Conservation (phyloP, 1,284 basidiomycete species). For the Coniferiporia sulphurascens region DNA sequence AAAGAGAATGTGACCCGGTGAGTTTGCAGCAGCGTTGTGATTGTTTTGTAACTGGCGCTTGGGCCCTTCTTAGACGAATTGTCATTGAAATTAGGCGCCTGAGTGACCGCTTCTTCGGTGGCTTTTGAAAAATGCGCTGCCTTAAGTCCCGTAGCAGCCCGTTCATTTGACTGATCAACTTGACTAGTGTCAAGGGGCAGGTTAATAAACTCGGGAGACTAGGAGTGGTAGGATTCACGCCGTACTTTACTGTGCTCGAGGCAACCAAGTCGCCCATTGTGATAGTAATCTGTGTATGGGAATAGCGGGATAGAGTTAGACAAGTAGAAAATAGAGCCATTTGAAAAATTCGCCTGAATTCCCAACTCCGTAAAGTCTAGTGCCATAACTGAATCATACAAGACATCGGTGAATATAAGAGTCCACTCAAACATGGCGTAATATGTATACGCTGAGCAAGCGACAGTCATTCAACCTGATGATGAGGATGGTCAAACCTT, state of each 20-base stretch:
- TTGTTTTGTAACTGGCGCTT: not conserved
- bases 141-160: no score
- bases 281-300: not conserved
- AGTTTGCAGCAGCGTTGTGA: not conserved
- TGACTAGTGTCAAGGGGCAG: no score
- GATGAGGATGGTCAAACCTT: not conserved
- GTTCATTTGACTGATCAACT: no score
- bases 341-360: slow-evolving; percentile 40
- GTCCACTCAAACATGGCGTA: slow-evolving; percentile 89
- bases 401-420: slow-evolving; percentile 74
- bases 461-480: not conserved
- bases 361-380: slow-evolving; percentile 55
- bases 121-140: not conserved
- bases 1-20: slow-evolving; percentile 35
- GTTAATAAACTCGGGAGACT: no score
- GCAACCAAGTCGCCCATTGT: no score
- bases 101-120: not conserved
- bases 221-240: no score
- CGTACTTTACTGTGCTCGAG: no score
- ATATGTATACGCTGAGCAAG: slow-evolving; percentile 65
- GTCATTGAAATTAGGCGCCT: not conserved
- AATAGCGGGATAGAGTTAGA: not conserved
- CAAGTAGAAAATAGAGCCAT: not conserved
- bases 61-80: not conserved
- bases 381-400: slow-evolving; percentile 68